Conservation (phyloP, 2,329 filamentous ascomycete species). For the Grosmannia serpens region DNA sequence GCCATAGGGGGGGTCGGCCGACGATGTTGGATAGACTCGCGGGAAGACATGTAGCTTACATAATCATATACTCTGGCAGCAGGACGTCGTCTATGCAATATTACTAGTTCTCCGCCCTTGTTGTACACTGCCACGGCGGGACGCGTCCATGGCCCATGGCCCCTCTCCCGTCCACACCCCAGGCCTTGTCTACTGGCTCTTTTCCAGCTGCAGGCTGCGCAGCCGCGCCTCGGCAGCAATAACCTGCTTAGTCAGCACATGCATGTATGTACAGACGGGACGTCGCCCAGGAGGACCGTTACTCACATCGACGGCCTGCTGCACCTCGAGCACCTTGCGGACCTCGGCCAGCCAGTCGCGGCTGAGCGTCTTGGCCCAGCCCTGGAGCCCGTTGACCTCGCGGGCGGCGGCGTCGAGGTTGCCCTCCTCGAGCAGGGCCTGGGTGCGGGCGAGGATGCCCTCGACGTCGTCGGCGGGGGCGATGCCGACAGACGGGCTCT, state of each 20-base stretch:
- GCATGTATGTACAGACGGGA: neutral
- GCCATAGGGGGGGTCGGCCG: too few species aligned
- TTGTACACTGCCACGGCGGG: conserved; percentile 1
- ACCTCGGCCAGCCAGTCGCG: conserved; percentile 90
- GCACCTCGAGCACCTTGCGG: conserved; percentile 84
- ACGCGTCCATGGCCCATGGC: too few species aligned
- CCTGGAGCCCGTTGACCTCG: conserved; percentile 86
- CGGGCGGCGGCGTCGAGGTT: conserved; percentile 82
- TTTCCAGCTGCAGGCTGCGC: conserved; percentile 78
- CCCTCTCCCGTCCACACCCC: neutral
- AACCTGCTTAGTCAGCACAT: conserved; percentile 38
- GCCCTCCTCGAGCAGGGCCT: conserved; percentile 85
- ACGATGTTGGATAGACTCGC: too few species aligned
- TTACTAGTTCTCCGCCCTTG: neutral
- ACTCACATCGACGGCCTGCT: conserved; percentile 89
- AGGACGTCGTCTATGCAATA: neutral
- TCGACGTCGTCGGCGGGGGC: conserved; percentile 57
- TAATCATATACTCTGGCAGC: too few species aligned
- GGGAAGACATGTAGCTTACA: neutral
- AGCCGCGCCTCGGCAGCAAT: conserved; percentile 84
- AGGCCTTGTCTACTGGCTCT: conserved; percentile 14
- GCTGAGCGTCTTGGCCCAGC: conserved; percentile 92
- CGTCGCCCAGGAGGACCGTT: neutral
- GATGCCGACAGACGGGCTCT: too few species aligned
- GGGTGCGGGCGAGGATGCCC: conserved; percentile 79